These are phyloP conservation scores for Alternaria arborescens DNA, from an alignment of 2,329 filamentous ascomycete species.

Conservation along the genomic window DNA sequence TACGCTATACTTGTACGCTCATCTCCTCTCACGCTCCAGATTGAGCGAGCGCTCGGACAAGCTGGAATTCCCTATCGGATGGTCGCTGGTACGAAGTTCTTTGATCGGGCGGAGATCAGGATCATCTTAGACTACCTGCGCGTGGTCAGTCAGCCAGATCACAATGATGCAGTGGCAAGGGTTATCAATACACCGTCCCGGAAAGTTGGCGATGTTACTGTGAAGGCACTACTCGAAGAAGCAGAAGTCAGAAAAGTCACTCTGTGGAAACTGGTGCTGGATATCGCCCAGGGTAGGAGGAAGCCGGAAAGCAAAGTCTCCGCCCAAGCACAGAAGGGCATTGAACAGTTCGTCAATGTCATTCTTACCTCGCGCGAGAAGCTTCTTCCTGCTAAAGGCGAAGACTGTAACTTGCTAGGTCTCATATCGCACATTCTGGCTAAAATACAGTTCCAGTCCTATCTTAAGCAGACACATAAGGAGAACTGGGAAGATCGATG, in stretches of 20 bases:
- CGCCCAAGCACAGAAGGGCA: slow-evolving; percentile 63
- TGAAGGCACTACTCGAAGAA: slow-evolving; percentile 77
- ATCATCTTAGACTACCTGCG: slow-evolving; percentile 86
- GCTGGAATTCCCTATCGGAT: slow-evolving; percentile 88
- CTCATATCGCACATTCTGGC: slow-evolving; percentile 67
- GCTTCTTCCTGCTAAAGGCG: slow-evolving; percentile 56
- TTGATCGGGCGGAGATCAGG: slow-evolving; percentile 89
- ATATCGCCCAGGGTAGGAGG: slow-evolving; percentile 61
- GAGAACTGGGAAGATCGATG: slow-evolving; percentile 74
- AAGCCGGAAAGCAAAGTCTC: slow-evolving; percentile 64
- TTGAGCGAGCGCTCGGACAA: slow-evolving; percentile 83
- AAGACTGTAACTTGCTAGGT: slow-evolving; percentile 52
- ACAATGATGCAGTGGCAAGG: slow-evolving; percentile 84
- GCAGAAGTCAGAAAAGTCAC: slow-evolving; percentile 74
- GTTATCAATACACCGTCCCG: slow-evolving; percentile 86
- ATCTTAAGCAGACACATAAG: slow-evolving; percentile 73
- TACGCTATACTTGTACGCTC: slow-evolving; percentile 89
- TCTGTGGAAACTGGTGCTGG: slow-evolving; percentile 78
- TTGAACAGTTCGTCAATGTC: slow-evolving; percentile 67
- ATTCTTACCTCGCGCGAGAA: slow-evolving; percentile 66
- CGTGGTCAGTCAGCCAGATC: slow-evolving; percentile 82
- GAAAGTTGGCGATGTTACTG: slow-evolving; percentile 80
- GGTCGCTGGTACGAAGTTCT: slow-evolving; percentile 91
- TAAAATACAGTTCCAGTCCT: slow-evolving; percentile 76
- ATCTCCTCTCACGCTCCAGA: slow-evolving; percentile 80